A percentile compares a stretch with the other conserved stretches of the same genome.
Evolutionary conservation across 192 early-diverging fungal genomes (phyloP).

Genomic region (Helicostylum pulchrum): DNA sequence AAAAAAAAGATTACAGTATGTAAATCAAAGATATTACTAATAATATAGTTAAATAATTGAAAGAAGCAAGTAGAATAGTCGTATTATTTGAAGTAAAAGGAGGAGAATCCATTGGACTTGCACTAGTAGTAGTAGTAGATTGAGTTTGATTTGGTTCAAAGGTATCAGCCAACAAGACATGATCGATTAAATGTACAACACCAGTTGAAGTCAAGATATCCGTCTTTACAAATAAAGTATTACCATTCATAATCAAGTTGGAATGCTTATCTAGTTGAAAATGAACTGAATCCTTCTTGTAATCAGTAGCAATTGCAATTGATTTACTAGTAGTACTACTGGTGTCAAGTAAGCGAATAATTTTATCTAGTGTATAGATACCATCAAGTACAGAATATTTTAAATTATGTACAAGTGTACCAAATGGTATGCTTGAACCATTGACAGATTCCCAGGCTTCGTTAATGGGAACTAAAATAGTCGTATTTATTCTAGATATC

Average conservation of each 20-base stretch:
- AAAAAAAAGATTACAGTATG: background rate
- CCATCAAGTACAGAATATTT: constrained; percentile 17
- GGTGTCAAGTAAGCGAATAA: no score
- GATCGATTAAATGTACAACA: constrained; percentile 17
- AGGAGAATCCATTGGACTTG: background rate
- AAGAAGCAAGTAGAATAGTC: no score
- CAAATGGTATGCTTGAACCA: constrained; percentile 10
- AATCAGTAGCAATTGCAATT: background rate
- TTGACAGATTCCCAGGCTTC: constrained; percentile 4
- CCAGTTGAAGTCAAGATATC: constrained; percentile 19
- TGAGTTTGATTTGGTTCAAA: background rate
- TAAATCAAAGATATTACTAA: no score
- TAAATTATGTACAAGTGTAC: constrained; percentile 11
- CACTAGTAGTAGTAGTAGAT: background rate
- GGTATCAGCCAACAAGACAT: background rate
- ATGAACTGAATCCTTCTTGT: background rate
- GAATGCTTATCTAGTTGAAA: background rate
- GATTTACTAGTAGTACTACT: background rate
- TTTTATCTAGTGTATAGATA: background rate
- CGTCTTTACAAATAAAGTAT: background rate
- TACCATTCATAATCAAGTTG: background rate
- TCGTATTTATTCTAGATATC: constrained; percentile 6
- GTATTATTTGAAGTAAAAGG: background rate
- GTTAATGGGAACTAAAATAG: constrained; percentile 18
- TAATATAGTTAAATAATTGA: no score